Percentiles rank a stretch among this genome's conserved stretches.
Evolutionary conservation across 441 rosid genomes (phyloP).

Genomic region (Euphorbia corollata): DNA sequence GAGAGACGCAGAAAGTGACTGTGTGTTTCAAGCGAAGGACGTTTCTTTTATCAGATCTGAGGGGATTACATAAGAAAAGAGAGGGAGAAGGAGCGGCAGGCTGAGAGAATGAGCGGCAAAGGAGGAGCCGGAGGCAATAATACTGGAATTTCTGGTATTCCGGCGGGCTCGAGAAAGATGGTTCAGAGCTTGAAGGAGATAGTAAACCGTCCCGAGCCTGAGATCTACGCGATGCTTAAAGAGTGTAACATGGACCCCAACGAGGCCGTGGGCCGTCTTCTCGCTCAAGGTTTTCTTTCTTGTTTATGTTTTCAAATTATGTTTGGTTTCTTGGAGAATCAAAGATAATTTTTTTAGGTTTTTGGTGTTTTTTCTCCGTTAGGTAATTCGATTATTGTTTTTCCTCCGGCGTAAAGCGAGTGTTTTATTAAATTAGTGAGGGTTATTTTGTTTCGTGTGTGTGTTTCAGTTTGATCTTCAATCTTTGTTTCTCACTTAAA

Average conservation of each 20-base stretch:
- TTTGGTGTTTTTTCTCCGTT: too few species aligned
- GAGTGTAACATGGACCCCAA: slow-evolving; percentile 99
- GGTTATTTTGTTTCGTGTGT: background rate
- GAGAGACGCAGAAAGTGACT: background rate
- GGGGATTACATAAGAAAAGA: slow-evolving; percentile 12
- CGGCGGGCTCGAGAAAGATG: slow-evolving; percentile 71
- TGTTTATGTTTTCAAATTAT: background rate
- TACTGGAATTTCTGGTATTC: slow-evolving; percentile 57
- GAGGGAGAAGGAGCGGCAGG: slow-evolving; percentile 31
- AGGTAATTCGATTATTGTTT: background rate
- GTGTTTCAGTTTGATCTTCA: slow-evolving; percentile 10
- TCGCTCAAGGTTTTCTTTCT: slow-evolving; percentile 55
- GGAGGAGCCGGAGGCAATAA: slow-evolving; percentile 34
- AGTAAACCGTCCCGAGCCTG: slow-evolving; percentile 74
- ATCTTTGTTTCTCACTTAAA: background rate
- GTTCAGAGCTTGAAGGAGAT: slow-evolving; percentile 95
- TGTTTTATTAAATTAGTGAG: background rate
- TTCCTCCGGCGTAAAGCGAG: background rate
- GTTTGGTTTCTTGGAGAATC: background rate
- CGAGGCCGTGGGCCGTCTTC: slow-evolving; percentile 93
- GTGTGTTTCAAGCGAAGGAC: slow-evolving; percentile 2
- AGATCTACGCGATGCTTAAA: slow-evolving; percentile 92
- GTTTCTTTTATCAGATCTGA: slow-evolving; percentile 36
- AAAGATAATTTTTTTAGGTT: too few species aligned
- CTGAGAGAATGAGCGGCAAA: slow-evolving; percentile 46